Base-by-base conservation (phyloP, 306 rosid genomes). In the Castanospermum australe region DNA sequence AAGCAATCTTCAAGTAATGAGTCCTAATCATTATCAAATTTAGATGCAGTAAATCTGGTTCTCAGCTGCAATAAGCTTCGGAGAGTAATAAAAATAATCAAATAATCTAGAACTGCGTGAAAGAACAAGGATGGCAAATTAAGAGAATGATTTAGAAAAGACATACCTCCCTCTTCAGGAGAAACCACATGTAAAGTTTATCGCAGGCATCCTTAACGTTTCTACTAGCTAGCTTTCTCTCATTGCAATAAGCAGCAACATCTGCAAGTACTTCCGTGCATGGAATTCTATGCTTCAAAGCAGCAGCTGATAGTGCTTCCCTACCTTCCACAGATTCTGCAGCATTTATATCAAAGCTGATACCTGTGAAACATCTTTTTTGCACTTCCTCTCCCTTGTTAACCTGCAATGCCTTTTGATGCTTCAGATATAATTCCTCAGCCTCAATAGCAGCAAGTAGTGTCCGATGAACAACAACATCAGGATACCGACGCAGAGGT, bases 401-500 rank as follows among this genome's bases (percentile, higher is more conserved):
- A 67, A 65, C 73, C 57, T 54, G 82, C 59, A 75, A 75, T n/a
- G 33, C 22, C 62, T 75, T 77, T 67, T n/a, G 83, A 57, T 71
- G 85, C 82, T 89, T 85, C 81, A 86, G 59, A 80, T 81, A 92
- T 57, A 80, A 61, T 77, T 88, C 88, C 89, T 95, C 98, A 20
- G 97, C 99, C 80, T 95, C 99, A 63, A 95, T 36, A 54, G 70
- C 82, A 20, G 98, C 95, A 65, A 93, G 94, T 41, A 95, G 88
- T 10, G 82, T 88, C 69, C 99, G 92, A 73, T 95, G 99, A 62
- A 95, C 96, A 41, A 95, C 68, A 61, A 95, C 90, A 90, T 95
- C 99, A n/a, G 99, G 88, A 89, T 95, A 95, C 36, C 96, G 89
- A 6, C 96, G 97, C 66, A 95, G 70, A 56, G 98, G 98, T 30